Percentiles rank a stretch among this genome's conserved stretches.
Conservation (phyloP, 164 flowering plant species). For the Dillenia suffruticosa region DNA sequence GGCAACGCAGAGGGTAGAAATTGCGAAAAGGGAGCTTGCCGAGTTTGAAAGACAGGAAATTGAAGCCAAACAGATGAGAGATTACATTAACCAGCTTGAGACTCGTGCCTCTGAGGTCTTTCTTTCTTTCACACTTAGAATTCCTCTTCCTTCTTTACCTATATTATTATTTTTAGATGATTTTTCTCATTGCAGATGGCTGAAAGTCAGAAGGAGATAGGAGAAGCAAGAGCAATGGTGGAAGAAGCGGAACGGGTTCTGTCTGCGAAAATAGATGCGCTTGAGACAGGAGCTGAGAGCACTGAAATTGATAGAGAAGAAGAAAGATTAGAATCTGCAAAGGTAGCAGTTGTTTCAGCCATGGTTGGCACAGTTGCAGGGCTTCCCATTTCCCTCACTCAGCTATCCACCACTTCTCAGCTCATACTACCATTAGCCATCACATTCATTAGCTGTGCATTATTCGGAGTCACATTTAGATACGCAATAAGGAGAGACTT, state of each 20-base stretch:
- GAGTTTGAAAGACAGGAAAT: slow-evolving; percentile 64
- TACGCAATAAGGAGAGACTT: slow-evolving; percentile 80
- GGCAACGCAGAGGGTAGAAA: slow-evolving; percentile 67
- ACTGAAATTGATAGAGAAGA: slow-evolving; percentile 32
- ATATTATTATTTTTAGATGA: neutral
- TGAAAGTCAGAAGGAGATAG: slow-evolving; percentile 77
- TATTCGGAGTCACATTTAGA: slow-evolving; percentile 85
- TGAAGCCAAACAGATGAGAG: slow-evolving; percentile 50
- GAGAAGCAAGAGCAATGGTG: slow-evolving; percentile 64
- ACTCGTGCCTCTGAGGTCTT: slow-evolving; percentile 63
- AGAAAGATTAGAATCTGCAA: slow-evolving; percentile 79
- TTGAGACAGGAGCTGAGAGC: slow-evolving; percentile 12
- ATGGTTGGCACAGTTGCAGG: slow-evolving; percentile 73
- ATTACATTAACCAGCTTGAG: slow-evolving; percentile 55
- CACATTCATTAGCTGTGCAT: slow-evolving; percentile 68
- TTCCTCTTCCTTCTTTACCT: neutral
- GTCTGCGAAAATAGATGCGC: slow-evolving; percentile 12
- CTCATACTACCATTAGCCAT: slow-evolving; percentile 64
- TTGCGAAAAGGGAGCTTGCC: slow-evolving; percentile 66
- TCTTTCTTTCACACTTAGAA: neutral
- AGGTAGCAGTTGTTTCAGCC: slow-evolving; percentile 73
- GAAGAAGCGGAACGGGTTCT: slow-evolving; percentile 81
- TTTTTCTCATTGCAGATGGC: slow-evolving; percentile 50
- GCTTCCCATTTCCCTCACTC: slow-evolving; percentile 63
- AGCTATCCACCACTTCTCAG: slow-evolving; percentile 33